Evolutionary conservation across 345 rosid genomes (phyloP).

Genomic region (Excoecaria agallocha): DNA sequence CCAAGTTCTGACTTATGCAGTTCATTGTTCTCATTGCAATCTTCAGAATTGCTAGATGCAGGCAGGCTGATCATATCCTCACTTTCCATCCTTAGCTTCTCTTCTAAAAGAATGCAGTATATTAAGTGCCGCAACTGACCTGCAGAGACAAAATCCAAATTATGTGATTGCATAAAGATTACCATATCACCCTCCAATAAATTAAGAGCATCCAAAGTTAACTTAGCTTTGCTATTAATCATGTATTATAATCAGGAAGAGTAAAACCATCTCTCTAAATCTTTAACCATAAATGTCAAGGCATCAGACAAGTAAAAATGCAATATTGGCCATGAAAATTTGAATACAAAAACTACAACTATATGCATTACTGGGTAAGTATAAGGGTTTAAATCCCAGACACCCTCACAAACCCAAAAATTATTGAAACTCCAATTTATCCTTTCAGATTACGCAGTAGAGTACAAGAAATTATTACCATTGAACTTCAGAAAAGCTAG

Average conservation of each 20-base stretch:
- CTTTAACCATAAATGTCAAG: not conserved
- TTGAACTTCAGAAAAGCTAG: not conserved
- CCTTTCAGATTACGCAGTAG: not conserved
- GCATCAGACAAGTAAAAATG: not conserved
- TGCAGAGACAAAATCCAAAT: slow-evolving; percentile 18
- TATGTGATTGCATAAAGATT: not conserved
- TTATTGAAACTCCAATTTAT: not conserved
- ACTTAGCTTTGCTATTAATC: not conserved
- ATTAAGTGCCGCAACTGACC: slow-evolving; percentile 15
- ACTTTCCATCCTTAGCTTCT: slow-evolving; percentile 42
- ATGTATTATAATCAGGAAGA: not conserved
- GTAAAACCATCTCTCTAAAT: not conserved
- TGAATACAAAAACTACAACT: not conserved
- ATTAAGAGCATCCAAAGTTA: not conserved
- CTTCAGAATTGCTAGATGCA: slow-evolving; percentile 31
- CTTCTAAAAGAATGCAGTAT: slow-evolving; percentile 10
- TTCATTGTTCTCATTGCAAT: slow-evolving; percentile 33
- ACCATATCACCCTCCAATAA: not conserved
- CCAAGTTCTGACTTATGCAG: slow-evolving; percentile 29
- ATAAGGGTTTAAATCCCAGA: not conserved
- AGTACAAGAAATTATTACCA: not conserved
- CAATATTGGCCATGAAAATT: not conserved
- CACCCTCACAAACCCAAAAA: not conserved
- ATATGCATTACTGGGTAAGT: not conserved
- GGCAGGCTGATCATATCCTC: slow-evolving; percentile 37